Base-by-base conservation (phyloP, 352 stramenopile species). In the Pythium phragmitis region DNA sequence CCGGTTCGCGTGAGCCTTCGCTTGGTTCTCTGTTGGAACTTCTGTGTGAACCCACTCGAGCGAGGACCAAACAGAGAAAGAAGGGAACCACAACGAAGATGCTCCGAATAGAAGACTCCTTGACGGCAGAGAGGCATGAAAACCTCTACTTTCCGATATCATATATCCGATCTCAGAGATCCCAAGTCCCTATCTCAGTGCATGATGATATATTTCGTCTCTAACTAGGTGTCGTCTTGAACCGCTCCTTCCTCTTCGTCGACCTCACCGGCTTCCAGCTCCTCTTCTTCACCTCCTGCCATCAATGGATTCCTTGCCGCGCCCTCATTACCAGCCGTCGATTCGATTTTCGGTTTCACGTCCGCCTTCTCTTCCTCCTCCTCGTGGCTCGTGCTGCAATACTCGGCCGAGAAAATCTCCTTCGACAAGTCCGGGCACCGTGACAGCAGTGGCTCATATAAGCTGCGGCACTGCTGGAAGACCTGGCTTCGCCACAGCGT, bases 391-490 rank as follows among this genome's bases (percentile, higher is more conserved):
- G 4, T 23, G 9, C 6, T 47, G 1, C 33, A 45, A 36, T 61
- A 67, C 7, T 63, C 55, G 17, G 30, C 56, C 16, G 60, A 65
- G 37, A 80, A 82, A 7, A 80, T 53, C 13, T 66, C 60, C 0
- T 47, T 46, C 16, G 56, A 63, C n/a, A 70, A 21, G 2, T 61
- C 34, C 30, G 65, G 65, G 65, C 77, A 89, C 53, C 77, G 79
- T 13, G 43, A 30, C 37, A 92, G 56, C 43, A 92, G 68, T n/a
- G 63, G 70, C 50, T 90, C 79, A 51, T 90, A 92, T 33, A 80
- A 81, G 14, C 68, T 59, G 19, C 77, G 82, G 57, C 81, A 91
- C 1, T 63, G 61, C 52, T 70, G 69, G 61, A 91, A 92, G 4
- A 75, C 62, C 33, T 70, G 43, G 37, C 81, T 90, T 33, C 68